Conservation (phyloP, 1,284 basidiomycete genomes). For the Wolfiporia cocos region DNA sequence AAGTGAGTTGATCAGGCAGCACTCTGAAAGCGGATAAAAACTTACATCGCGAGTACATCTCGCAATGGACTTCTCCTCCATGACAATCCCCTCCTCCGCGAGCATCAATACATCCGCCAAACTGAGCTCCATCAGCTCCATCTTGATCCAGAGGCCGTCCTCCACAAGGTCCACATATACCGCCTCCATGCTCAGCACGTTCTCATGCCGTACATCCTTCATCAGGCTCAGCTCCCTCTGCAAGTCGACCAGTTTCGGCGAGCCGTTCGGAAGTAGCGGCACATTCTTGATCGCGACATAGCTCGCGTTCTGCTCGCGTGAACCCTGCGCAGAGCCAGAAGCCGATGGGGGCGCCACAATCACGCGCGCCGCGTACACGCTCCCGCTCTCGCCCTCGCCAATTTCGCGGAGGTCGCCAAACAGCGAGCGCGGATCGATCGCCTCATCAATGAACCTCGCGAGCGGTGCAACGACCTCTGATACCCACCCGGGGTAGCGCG, state of each 20-base stretch:
- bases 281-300: conserved; percentile 65
- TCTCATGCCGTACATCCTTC: conserved; percentile 47
- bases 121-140: conserved; percentile 83
- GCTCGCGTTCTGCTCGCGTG: conserved; percentile 15
- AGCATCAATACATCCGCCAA: conserved; percentile 69
- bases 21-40: conserved; percentile 13
- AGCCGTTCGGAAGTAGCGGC: conserved; percentile 49
- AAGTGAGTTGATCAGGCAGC: conserved; percentile 3
- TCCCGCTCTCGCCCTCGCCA: conserved; percentile 74
- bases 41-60: conserved; percentile 70
- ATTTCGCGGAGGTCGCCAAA: conserved; percentile 67
- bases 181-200: conserved; percentile 60
- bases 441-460: conserved; percentile 56
- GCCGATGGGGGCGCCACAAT: conserved; percentile 27
- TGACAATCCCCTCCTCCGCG: conserved; percentile 48
- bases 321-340: background rate
- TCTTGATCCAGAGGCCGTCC: conserved; percentile 72
- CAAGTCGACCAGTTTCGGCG: conserved; percentile 57
- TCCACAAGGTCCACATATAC: conserved; percentile 62
- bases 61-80: conserved; percentile 62
- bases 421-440: conserved; percentile 50
- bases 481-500: conserved; percentile 29
- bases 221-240: conserved; percentile 53
- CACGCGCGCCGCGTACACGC: conserved; percentile 59
- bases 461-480: conserved; percentile 55